phyloP scores from a whole-genome alignment of 2,329 filamentous ascomycete species.

The Neonectria sp. region DNA sequence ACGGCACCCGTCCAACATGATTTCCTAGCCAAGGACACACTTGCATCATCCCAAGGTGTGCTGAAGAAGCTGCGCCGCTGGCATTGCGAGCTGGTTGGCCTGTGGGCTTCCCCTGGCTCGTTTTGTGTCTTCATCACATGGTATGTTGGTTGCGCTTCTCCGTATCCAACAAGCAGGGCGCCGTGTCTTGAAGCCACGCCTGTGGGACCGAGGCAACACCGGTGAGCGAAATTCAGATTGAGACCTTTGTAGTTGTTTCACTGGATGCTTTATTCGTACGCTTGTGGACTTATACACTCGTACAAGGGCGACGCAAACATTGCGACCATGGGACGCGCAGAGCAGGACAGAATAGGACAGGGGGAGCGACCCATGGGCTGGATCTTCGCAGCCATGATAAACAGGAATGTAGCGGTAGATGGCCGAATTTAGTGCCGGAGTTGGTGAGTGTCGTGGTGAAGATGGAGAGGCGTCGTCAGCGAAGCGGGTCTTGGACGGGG shows the following conservation, averaged over 20 bases:
- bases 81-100: too few relatives aligned
- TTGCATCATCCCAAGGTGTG: background rate
- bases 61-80: background rate
- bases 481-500: background rate
- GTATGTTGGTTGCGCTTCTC: background rate
- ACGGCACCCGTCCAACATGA: background rate
- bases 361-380: background rate
- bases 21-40: background rate
- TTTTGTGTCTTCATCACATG: background rate
- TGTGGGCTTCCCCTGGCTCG: background rate
- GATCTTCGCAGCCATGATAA: background rate
- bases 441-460: background rate
- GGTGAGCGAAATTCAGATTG: background rate
- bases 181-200: background rate
- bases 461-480: constrained; percentile 5
- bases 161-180: background rate
- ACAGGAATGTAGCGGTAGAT: background rate
- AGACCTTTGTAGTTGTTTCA: background rate
- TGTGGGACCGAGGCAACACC: background rate
- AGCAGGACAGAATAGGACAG: background rate
- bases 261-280: background rate
- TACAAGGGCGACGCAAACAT: background rate
- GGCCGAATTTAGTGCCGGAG: background rate
- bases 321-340: background rate
- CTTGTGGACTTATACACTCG: background rate